phyloP scores from a whole-genome alignment of 2,329 filamentous ascomycete species.

The Aspergillus sp. region DNA sequence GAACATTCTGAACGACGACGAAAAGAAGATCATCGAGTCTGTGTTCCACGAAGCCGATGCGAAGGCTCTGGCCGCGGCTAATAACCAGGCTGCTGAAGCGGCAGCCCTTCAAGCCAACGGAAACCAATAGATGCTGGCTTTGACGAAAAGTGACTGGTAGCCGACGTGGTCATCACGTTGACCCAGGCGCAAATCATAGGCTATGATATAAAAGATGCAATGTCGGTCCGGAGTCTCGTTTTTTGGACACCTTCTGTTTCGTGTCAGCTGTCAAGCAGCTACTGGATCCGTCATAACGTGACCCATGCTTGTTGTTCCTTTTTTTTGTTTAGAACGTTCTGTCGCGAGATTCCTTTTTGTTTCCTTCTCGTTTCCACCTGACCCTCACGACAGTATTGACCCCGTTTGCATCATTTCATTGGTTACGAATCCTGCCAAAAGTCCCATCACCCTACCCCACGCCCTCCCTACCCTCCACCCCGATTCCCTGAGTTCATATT shows the following conservation, averaged over 20 bases:
- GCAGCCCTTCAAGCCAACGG: conserved; percentile 36
- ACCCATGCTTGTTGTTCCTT: conserved; percentile 23
- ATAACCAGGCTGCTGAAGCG: conserved; percentile 37
- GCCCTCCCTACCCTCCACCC: conserved; percentile 1
- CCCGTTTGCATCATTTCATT: conserved; percentile 8
- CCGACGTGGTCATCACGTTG: conserved; percentile 21
- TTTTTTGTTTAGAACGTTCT: conserved; percentile 16
- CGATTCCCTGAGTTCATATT: conserved; percentile 14
- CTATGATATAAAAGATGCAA: conserved; percentile 20
- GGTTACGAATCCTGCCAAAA: conserved; percentile 13
- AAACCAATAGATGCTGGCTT: conserved; percentile 27
- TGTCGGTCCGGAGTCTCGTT: conserved; percentile 15
- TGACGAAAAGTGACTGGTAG: conserved; percentile 15
- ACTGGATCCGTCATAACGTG: conserved; percentile 28
- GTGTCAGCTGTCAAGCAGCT: conserved; percentile 11
- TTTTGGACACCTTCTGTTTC: conserved; percentile 13
- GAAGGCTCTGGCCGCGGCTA: conserved; percentile 46
- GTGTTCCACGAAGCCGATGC: conserved; percentile 72
- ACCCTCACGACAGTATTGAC: conserved; percentile 22
- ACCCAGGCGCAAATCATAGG: conserved; percentile 11
- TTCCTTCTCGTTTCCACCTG: conserved; percentile 4
- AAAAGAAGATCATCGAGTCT: conserved; percentile 76
- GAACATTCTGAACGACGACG: conserved; percentile 73
- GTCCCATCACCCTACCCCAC: conserved; percentile 5
- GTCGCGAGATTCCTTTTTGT: conserved; percentile 4